phyloP scores from a whole-genome alignment of 176 grass and related monocot species.

The Carex kokanica region DNA sequence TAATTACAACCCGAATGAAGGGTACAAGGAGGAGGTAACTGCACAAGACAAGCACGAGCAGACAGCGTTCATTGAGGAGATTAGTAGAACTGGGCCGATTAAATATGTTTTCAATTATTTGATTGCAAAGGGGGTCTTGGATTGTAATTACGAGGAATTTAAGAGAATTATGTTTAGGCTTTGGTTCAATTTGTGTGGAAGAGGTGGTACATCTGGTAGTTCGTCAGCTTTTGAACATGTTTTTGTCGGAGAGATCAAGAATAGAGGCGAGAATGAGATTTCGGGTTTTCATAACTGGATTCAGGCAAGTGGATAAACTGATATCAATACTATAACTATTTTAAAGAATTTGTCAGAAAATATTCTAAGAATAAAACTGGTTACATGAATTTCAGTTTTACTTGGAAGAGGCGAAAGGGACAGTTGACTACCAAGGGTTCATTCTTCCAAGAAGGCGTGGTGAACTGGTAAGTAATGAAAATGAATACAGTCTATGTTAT shows the following conservation, averaged over 20 bases:
- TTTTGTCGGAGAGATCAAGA: conserved; percentile 93
- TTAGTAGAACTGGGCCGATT: conserved; percentile 70
- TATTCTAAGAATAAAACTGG: conserved; percentile 14
- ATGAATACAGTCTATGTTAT: background rate
- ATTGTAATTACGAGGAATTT: conserved; percentile 61
- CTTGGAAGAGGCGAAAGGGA: conserved; percentile 91
- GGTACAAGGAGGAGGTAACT: conserved; percentile 77
- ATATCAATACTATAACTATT: conserved; percentile 11
- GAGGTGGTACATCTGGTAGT: conserved; percentile 52
- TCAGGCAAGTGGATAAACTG: conserved; percentile 50
- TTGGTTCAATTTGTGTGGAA: conserved; percentile 90
- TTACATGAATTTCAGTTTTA: conserved; percentile 73
- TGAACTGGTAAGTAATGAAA: conserved; percentile 42
- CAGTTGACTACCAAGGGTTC: conserved; percentile 86
- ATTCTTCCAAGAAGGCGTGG: conserved; percentile 81
- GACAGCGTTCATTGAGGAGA: conserved; percentile 88
- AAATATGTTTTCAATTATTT: conserved; percentile 86
- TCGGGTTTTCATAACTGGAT: conserved; percentile 99
- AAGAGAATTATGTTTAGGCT: conserved; percentile 68
- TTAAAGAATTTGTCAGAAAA: background rate
- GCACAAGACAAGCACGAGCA: conserved; percentile 89
- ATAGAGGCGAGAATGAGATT: conserved; percentile 58
- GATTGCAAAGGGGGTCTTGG: conserved; percentile 44
- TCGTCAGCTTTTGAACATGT: conserved; percentile 99
- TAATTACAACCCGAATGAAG: conserved; percentile 87